Conservation (phyloP, 257 asterid species). For the Lycium barbarum region DNA sequence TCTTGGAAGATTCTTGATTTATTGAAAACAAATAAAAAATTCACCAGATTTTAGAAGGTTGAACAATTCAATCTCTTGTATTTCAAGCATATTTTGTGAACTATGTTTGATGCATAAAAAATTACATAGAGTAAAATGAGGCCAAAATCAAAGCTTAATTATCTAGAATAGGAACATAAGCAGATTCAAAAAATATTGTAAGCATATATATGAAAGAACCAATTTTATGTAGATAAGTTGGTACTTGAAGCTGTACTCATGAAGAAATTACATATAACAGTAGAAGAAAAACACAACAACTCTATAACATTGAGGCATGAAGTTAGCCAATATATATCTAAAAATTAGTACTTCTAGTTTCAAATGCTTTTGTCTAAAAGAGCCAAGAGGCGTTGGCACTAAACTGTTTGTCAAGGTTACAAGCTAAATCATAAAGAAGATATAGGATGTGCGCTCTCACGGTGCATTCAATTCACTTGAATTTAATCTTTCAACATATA, state of each 20-base stretch:
- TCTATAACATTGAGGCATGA: no score
- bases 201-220: background rate
- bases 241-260: no score
- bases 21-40: constrained; percentile 26
- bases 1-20: constrained; percentile 52
- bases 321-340: no score
- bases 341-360: no score
- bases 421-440: no score
- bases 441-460: no score
- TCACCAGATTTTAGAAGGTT: background rate
- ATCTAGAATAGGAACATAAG: background rate
- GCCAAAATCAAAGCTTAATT: background rate
- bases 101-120: background rate
- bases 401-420: no score
- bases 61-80: background rate
- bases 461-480: no score
- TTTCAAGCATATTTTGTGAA: background rate
- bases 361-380: no score
- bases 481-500: no score
- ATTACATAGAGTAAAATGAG: background rate
- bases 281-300: background rate
- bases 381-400: no score
- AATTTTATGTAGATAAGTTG: no score
- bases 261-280: background rate
- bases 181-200: background rate